Base-by-base conservation (phyloP, 1,139 yeast genomes). In the Kurtzmaniella quercitrusa region DNA sequence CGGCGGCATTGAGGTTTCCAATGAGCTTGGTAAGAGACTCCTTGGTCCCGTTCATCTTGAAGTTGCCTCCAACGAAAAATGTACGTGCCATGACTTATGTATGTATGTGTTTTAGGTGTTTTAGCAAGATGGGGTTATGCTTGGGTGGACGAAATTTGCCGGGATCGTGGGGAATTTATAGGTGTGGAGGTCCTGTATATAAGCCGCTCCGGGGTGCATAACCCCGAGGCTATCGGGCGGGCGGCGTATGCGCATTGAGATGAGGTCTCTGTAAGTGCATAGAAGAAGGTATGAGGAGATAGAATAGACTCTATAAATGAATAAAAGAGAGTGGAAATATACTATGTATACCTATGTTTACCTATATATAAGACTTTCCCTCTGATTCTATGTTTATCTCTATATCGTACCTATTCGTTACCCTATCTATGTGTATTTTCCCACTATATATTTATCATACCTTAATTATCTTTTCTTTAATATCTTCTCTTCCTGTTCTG, bases 51-150 rank as follows among this genome's bases (percentile, higher is more conserved):
- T 93, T 94, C 90, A 94, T 85, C 75, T 93, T 93, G 81, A 93
- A 91, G 90, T 93, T 93, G 64, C 98, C 98, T 60, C 98, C 98
- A 62, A 86, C 91, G 67, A 93, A 90, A 78, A 91, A 91, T 74
- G 83, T 85, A 78, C 98, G 90, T 68, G 95, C 82, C 96, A 65
- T 65, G 31, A n/a, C n/a, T 6, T 27, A 27, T 36, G 23, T 37
- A 19, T 43, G 23, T 25, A 34, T 41, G 25, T 27, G 33, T 15
- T 42, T 29, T 9, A 15, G n/a, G n/a, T 15, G 16, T 14, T n/a
- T 23, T 19, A 8, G 9, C 10, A 34, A 16, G 17, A 11, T 19
- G 12, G n/a, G n/a, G n/a, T n/a, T n/a, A 12, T 36, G 16, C 16
- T 36, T 10, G 27, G 21, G 19, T 36, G 16, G 21, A 36, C 11